Conservation (phyloP, 148 eudicot genomes). For the Rhododendron simsii region DNA sequence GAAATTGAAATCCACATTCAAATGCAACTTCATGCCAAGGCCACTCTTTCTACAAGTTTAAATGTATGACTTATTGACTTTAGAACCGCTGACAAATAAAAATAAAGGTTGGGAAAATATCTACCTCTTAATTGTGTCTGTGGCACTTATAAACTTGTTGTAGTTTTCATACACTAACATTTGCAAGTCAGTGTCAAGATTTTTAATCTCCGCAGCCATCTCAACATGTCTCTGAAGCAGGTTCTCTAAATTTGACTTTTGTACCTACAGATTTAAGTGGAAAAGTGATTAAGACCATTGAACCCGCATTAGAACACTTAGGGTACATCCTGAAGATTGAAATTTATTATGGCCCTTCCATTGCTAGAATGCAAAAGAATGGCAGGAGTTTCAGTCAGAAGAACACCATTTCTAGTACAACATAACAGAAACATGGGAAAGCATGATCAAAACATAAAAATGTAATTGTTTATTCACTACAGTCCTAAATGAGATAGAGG, state of each 20-base stretch:
- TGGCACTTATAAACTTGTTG: conserved; percentile 97
- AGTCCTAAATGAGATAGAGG: neutral
- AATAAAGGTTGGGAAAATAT: conserved; percentile 9
- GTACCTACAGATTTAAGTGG: conserved; percentile 43
- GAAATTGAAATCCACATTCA: neutral
- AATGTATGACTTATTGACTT: neutral
- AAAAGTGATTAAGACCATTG: neutral
- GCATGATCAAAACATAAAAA: neutral
- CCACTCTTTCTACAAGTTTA: neutral
- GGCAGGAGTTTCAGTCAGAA: neutral
- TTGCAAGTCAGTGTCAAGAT: conserved; percentile 97
- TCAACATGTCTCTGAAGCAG: conserved; percentile 94
- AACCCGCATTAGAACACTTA: neutral
- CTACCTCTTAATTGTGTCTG: conserved; percentile 92
- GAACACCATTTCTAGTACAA: neutral
- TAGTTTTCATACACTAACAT: conserved; percentile 98
- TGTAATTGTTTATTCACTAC: neutral
- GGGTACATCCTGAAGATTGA: neutral
- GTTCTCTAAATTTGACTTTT: conserved; percentile 81
- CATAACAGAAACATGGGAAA: neutral
- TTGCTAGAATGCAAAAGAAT: neutral
- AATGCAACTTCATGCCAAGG: neutral
- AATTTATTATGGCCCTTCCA: neutral
- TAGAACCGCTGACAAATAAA: neutral
- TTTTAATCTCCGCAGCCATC: conserved; percentile 99